Conservation (phyloP, 352 stramenopile species). For the Aphanomyces astaci region DNA sequence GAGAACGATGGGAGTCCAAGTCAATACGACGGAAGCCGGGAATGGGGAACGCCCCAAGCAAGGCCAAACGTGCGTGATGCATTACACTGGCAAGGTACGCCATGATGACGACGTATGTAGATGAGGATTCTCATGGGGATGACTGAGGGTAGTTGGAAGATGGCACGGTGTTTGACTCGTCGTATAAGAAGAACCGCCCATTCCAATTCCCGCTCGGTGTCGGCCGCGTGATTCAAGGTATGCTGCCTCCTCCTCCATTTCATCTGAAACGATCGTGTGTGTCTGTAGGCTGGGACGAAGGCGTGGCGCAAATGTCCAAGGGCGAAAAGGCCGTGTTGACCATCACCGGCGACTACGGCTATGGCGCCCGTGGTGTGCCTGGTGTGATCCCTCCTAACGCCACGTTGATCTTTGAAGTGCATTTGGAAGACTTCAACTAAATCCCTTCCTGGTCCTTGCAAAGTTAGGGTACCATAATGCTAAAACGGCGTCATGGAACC, state of each 20-base stretch:
- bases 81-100: slow-evolving; percentile 65
- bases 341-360: slow-evolving; percentile 70
- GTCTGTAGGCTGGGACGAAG: slow-evolving; percentile 51
- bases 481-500: no score
- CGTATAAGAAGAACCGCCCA: slow-evolving; percentile 6
- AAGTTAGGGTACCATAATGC: no score
- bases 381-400: slow-evolving; percentile 54
- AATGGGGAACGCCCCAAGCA: slow-evolving; percentile 27
- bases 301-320: slow-evolving; percentile 66
- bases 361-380: slow-evolving; percentile 45
- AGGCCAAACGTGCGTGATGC: slow-evolving; percentile 72
- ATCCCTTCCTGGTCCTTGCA: no score
- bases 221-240: slow-evolving; percentile 14
- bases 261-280: not conserved
- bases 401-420: slow-evolving; percentile 31
- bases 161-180: slow-evolving; percentile 23
- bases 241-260: not conserved
- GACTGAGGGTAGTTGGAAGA: slow-evolving; percentile 15
- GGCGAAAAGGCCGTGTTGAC: slow-evolving; percentile 63
- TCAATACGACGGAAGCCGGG: slow-evolving; percentile 8
- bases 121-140: not conserved
- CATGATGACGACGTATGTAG: not conserved
- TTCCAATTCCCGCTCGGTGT: slow-evolving; percentile 18
- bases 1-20: slow-evolving; percentile 10
- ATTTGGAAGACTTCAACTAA: slow-evolving; percentile 18